phyloP scores from a whole-genome alignment of 1,284 basidiomycete species.

The Ganoderma sinense region DNA sequence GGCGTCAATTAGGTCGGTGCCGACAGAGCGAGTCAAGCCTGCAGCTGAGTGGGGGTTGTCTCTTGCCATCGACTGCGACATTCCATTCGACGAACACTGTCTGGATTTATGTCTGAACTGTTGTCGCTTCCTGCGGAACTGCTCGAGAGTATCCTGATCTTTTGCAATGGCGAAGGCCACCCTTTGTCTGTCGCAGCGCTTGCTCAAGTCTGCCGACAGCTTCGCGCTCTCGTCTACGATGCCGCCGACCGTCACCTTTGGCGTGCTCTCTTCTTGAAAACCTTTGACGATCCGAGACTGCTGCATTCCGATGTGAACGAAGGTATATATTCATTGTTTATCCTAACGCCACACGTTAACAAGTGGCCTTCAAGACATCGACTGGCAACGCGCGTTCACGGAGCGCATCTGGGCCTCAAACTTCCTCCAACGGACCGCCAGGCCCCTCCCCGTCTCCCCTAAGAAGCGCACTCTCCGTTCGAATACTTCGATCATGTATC shows the following conservation, averaged over 20 bases:
- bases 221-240: constrained; percentile 49
- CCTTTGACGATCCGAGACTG: constrained; percentile 54
- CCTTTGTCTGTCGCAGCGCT: constrained; percentile 47
- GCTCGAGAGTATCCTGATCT: constrained; percentile 12
- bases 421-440: constrained; percentile 21
- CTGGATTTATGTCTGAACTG: neutral
- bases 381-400: constrained; percentile 32
- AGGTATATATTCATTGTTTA: neutral
- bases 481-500: constrained; percentile 3
- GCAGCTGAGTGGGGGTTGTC: too few relatives aligned
- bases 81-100: neutral
- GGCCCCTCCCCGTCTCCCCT: constrained; percentile 9
- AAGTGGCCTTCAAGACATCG: constrained; percentile 1
- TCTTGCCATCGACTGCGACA: neutral
- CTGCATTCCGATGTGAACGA: neutral
- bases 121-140: constrained; percentile 14
- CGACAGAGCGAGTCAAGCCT: neutral
- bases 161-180: constrained; percentile 39
- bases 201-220: constrained; percentile 50
- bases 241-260: constrained; percentile 55
- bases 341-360: neutral
- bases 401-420: constrained; percentile 27
- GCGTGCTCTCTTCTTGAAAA: constrained; percentile 55
- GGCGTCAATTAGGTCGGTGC: neutral
- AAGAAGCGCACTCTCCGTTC: constrained; percentile 22